phyloP scores from a whole-genome alignment of 1,284 basidiomycete species.

The Pseudozyma sp. region DNA sequence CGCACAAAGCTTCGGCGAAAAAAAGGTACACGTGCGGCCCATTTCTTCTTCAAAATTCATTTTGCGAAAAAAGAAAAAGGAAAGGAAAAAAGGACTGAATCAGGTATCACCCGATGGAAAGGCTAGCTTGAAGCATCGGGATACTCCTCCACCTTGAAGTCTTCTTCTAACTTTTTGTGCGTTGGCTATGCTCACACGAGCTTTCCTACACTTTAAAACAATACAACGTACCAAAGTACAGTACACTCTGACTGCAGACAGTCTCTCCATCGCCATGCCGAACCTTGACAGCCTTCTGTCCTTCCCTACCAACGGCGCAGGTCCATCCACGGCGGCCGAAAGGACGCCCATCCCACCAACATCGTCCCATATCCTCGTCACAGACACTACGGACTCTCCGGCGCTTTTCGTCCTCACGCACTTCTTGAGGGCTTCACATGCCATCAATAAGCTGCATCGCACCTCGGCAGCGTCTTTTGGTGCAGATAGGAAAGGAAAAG shows the following conservation, averaged over 20 bases:
- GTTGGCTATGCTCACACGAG: constrained; percentile 13
- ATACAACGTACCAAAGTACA: neutral
- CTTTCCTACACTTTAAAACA: neutral
- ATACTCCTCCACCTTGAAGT: constrained; percentile 15
- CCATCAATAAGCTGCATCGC: constrained; percentile 18
- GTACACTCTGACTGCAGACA: neutral
- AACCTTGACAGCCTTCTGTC: constrained; percentile 46
- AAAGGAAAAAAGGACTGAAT: neutral
- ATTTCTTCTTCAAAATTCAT: neutral
- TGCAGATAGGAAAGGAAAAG: constrained; percentile 18
- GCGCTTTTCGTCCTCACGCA: constrained; percentile 47
- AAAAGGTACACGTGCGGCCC: constrained; percentile 25
- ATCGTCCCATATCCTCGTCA: constrained; percentile 50
- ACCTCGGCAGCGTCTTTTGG: neutral
- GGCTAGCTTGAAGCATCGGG: neutral
- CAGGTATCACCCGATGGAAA: neutral
- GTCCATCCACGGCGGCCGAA: constrained; percentile 14
- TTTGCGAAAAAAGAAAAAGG: neutral
- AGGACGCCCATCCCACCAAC: constrained; percentile 43
- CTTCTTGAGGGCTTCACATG: constrained; percentile 40
- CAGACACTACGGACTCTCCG: constrained; percentile 53
- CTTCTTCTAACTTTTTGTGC: constrained; percentile 8
- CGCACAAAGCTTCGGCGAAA: constrained; percentile 2
- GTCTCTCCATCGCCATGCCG: constrained; percentile 41
- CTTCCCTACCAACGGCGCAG: constrained; percentile 23